Evolutionary conservation across 1,284 basidiomycete genomes (phyloP).

Genomic region (Fereydounia khargensis): DNA sequence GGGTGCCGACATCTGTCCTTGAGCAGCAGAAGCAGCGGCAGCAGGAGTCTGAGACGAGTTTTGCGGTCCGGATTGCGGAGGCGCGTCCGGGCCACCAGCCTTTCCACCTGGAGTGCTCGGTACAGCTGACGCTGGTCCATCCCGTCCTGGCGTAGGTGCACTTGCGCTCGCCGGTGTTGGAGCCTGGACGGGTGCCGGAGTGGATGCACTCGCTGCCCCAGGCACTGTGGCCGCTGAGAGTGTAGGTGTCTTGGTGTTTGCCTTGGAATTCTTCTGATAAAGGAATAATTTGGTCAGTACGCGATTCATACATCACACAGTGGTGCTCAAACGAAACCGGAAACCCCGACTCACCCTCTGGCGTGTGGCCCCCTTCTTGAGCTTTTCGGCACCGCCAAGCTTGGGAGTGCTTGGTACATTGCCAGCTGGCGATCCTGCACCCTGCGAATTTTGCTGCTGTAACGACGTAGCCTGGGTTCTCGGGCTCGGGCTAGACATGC

Average conservation of each 20-base stretch:
- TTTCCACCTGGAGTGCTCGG: no score
- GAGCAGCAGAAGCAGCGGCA: no score
- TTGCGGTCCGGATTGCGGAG: no score
- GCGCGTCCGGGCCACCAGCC: no score
- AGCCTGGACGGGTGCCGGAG: constrained; percentile 29
- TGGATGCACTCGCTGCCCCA: constrained; percentile 14
- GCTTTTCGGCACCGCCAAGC: constrained; percentile 33
- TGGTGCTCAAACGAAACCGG: no score
- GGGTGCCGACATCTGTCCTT: no score
- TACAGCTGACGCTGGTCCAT: constrained; percentile 2
- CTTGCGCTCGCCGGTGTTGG: constrained; percentile 34
- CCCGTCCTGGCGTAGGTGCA: constrained; percentile 31
- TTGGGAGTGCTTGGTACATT: constrained; percentile 37
- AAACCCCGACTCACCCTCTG: constrained; percentile 5
- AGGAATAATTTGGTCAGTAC: not conserved
- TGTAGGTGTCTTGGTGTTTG: constrained; percentile 33
- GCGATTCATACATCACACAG: not conserved
- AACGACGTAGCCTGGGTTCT: constrained; percentile 16
- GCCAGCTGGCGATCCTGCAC: constrained; percentile 8
- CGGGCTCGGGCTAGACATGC: constrained; percentile 33
- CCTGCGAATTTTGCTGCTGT: constrained; percentile 12
- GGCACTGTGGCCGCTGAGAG: constrained; percentile 29
- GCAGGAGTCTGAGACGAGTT: not conserved
- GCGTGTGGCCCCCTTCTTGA: constrained; percentile 37
- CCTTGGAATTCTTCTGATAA: constrained; percentile 36